Evolutionary conservation across 306 rosid species (phyloP), one percentile per base, ranked within the genome.

Genomic region (Biancaea sappan): DNA sequence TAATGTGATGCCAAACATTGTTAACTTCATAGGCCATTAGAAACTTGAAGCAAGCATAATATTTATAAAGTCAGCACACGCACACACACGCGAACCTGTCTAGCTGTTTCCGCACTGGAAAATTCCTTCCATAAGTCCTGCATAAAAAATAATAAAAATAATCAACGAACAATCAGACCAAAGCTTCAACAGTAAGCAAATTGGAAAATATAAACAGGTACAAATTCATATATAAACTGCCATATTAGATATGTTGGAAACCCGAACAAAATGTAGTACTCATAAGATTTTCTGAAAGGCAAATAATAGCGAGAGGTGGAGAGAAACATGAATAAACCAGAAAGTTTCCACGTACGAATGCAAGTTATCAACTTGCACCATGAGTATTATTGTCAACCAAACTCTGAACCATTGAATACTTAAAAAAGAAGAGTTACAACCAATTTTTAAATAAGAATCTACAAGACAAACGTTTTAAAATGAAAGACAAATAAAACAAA

Each of bases 81-180:
- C n/a, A 31, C 3, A 31, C 3, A 19, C 29, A n/a, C 9, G 47
- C 66, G 29, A 64, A 94, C 98, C 96, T 88, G 67, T 88, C 96
- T 86, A 22, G 99, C 96, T n/a, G 92, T 29, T 0, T 90, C 96
- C 5, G 89, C 80, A 63, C 71, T 88, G 35, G 84, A 57, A 69
- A 94, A 94, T 0, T 90, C 89, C 66, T 86, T 80, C 69, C 71
- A 81, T 21, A 94, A 80, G 83, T 92, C 96, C 92, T 94, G 88
- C 52, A 82, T 7, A 21, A 46, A 48, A 41, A 63, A 46, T 26
- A 18, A 51, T 0, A n/a, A n/a, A n/a, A n/a, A n/a, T n/a, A n/a
- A n/a, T 4, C 12, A 19, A 29, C 44, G 25, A 44, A 8, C 15
- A 34, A 66, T 71, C 5, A 48, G 73, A 8, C 12, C 58, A 19